A percentile compares a stretch with the other conserved stretches of the same genome.
phyloP scores from a whole-genome alignment of 495 filamentous ascomycete genomes.

The Parmelia sp. region DNA sequence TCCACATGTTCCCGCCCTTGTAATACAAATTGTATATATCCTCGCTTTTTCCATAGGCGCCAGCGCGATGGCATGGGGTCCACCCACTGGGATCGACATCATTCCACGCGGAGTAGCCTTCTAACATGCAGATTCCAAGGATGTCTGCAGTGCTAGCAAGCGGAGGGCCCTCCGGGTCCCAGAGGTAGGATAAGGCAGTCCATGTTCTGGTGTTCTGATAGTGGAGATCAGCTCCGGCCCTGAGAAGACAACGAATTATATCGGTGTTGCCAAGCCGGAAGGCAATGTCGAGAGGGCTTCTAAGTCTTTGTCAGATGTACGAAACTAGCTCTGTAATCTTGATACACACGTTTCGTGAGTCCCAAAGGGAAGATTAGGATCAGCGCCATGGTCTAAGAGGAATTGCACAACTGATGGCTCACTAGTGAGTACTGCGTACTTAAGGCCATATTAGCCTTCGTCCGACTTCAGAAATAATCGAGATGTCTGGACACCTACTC shows the following conservation, averaged over 20 bases:
- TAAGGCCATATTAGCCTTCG: neutral
- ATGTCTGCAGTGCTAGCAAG: neutral
- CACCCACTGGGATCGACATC: slow-evolving; percentile 4
- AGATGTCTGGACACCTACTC: slow-evolving; percentile 3
- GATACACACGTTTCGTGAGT: slow-evolving; percentile 2
- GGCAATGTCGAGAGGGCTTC: slow-evolving; percentile 12
- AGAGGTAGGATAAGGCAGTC: slow-evolving; percentile 8
- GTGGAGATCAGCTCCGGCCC: slow-evolving; percentile 46
- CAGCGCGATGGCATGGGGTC: slow-evolving; percentile 9
- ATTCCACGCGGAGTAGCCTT: slow-evolving; percentile 11
- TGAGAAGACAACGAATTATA: slow-evolving; percentile 42
- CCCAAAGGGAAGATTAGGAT: slow-evolving; percentile 41
- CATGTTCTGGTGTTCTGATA: slow-evolving; percentile 35
- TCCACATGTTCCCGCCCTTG: slow-evolving; percentile 5
- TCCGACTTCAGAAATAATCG: neutral
- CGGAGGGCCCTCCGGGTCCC: slow-evolving; percentile 6
- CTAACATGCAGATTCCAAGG: slow-evolving; percentile 6
- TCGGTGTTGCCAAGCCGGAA: slow-evolving; percentile 35
- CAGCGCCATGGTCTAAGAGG: slow-evolving; percentile 43
- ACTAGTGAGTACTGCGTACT: slow-evolving; percentile 45
- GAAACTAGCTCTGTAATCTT: neutral
- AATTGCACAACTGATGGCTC: slow-evolving; percentile 44
- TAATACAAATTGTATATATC: slow-evolving; percentile 3
- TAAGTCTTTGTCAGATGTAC: neutral
- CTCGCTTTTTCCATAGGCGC: slow-evolving; percentile 6